Evolutionary conservation across 208 protist genomes (phyloP), one percentile per base, ranked within the genome.

Genomic region (Crithidia acanthocephali): DNA sequence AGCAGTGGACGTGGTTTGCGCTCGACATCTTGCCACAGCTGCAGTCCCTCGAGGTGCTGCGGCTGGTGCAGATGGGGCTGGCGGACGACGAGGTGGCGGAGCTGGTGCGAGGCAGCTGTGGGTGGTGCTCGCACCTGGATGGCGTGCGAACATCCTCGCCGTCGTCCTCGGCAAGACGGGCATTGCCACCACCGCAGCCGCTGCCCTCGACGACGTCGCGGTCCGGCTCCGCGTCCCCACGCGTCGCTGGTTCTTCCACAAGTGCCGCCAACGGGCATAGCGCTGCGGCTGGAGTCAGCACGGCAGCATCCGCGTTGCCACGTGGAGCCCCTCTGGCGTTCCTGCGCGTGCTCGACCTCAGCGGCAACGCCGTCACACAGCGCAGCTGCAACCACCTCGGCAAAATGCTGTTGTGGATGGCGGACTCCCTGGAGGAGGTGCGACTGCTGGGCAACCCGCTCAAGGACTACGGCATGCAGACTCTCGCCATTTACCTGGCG

Each of bases 391-490:
- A 76, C 15, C 80, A 79, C 47, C 45, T 96, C 18, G 88, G 91
- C 57, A 86, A 87, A 50, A 58, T 92, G 59, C 59, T 93, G 40
- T 75, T 93, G 47, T 86, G 82, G 72, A 75, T 76, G 40, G 82
- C 88, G 2, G 82, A 78, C 50, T 90, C 86, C 13, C 79, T 95
- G 15, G 81, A 87, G 47, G 80, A 90, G 72, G 53, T 95, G 56
- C 68, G 79, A 22, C 68, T 93, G 32, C 30, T 72, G 25, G 70
- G 79, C 25, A 95, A 95, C 79, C 73, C 78, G 18, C 64, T 95
- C 2, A 73, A 83, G 40, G 90, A 95, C 68, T 86, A 93, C 62
- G 90, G 90, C 35, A 83, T 95, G 59, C 90, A 89, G 65, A 80
- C 82, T 20, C 80, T 95, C n/a, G 74, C 73, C 27, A 85, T 93